Percentiles rank a stretch among this genome's conserved stretches.
Conservation (phyloP, 2,329 filamentous ascomycete genomes). For the Colletotrichum sp. region DNA sequence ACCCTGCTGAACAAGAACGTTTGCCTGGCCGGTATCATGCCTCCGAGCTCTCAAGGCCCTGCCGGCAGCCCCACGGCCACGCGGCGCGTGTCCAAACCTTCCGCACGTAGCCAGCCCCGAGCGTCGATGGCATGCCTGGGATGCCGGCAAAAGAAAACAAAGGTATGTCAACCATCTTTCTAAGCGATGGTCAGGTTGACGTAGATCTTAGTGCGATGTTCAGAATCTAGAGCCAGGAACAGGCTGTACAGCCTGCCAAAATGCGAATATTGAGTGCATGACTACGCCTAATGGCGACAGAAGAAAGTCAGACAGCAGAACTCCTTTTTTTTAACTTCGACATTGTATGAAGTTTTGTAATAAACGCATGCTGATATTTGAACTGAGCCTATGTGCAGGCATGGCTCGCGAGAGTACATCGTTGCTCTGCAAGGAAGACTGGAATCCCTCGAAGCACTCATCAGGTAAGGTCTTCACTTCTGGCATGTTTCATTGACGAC, state of each 20-base stretch:
- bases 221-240: neutral
- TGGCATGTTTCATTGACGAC: accelerated
- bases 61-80: accelerated
- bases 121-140: neutral
- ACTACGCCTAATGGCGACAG: neutral
- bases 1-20: neutral
- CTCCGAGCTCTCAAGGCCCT: neutral
- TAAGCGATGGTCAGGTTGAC: neutral
- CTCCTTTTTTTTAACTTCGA: accelerated
- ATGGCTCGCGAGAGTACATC: neutral
- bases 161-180: accelerated
- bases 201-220: neutral
- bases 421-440: neutral
- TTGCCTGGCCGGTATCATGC: neutral
- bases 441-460: neutral
- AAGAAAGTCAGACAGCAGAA: neutral
- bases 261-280: neutral
- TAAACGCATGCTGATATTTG: neutral
- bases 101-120: neutral
- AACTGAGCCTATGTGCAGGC: neutral
- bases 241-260: neutral
- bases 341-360: neutral
- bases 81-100: neutral
- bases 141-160: neutral
- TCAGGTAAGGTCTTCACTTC: neutral